A percentile compares a stretch with the other conserved stretches of the same genome.
Evolutionary conservation across 2,329 filamentous ascomycete genomes (phyloP).

Genomic region (Phyllosticta paracitricarpa): DNA sequence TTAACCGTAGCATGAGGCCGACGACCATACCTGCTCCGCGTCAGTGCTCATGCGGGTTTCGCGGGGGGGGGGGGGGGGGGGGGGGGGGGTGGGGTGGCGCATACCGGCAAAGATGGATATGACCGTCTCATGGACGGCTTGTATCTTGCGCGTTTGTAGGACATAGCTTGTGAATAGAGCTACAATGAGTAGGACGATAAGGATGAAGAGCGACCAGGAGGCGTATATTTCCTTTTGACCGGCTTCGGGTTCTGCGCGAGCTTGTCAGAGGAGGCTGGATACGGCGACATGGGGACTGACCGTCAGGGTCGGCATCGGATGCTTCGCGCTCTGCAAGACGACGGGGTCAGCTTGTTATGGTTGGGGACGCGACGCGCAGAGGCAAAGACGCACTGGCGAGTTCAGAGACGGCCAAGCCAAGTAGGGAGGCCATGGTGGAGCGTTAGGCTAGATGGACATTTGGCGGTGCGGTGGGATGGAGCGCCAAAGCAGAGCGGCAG

Average conservation of each 20-base stretch:
- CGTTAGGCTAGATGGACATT: conserved; percentile 6
- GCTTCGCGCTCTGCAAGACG: conserved; percentile 13
- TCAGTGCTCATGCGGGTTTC: conserved; percentile 12
- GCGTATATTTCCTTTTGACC: conserved; percentile 89
- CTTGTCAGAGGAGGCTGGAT: conserved; percentile 24
- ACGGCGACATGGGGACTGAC: conserved; percentile 19
- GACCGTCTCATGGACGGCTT: conserved; percentile 95
- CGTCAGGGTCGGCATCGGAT: conserved; percentile 37
- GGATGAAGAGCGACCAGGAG: conserved; percentile 95
- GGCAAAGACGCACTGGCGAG: conserved; percentile 27
- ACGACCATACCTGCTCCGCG: conserved; percentile 73
- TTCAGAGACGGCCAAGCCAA: conserved; percentile 28
- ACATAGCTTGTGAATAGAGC: conserved; percentile 97
- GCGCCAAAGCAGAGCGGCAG: neutral
- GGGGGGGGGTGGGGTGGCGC: neutral
- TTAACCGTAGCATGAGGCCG: conserved; percentile 75
- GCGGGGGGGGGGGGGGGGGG: neutral
- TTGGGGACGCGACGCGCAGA: conserved; percentile 16
- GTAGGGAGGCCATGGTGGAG: conserved; percentile 27
- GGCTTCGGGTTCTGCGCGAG: conserved; percentile 56
- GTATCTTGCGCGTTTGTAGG: conserved; percentile 91
- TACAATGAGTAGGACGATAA: conserved; percentile 85
- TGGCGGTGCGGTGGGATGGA: conserved; percentile 6
- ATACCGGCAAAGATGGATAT: conserved; percentile 93
- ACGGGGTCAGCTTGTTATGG: conserved; percentile 14